phyloP scores from a whole-genome alignment of 106 monocot genomes.

The Platanthera guangdongensis region DNA sequence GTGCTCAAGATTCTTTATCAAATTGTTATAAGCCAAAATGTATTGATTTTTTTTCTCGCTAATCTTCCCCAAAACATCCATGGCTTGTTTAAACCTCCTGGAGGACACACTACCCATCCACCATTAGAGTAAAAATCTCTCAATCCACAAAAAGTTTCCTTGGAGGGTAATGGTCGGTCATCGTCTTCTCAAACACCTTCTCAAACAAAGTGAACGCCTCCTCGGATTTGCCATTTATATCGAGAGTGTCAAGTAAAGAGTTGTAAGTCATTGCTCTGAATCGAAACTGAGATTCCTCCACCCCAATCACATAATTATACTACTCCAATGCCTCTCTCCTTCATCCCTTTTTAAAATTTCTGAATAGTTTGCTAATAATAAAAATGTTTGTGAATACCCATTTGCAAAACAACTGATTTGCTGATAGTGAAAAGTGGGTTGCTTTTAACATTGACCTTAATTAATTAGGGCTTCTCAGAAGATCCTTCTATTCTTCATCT shows the following conservation, averaged over 20 bases:
- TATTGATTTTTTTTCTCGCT: slow-evolving; percentile 47
- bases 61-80: slow-evolving; percentile 54
- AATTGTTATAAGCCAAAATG: slow-evolving; percentile 60
- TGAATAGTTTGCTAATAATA: too few relatives aligned
- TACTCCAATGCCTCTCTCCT: slow-evolving; percentile 48
- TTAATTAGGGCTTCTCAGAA: too few relatives aligned
- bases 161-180: slow-evolving; percentile 55
- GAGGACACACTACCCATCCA: slow-evolving; percentile 35
- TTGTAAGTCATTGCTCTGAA: slow-evolving; percentile 62
- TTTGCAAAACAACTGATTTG: too few relatives aligned
- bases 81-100: slow-evolving; percentile 50
- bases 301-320: slow-evolving; percentile 32
- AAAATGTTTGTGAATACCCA: too few relatives aligned
- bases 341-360: slow-evolving; percentile 53
- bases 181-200: slow-evolving; percentile 22
- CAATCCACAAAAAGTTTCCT: slow-evolving; percentile 47
- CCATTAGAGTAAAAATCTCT: slow-evolving; percentile 70
- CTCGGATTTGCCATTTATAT: slow-evolving; percentile 46
- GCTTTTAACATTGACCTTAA: too few relatives aligned
- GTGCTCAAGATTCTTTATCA: slow-evolving; percentile 54
- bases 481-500: too few relatives aligned
- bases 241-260: slow-evolving; percentile 50
- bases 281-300: slow-evolving; percentile 38
- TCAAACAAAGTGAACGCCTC: slow-evolving; percentile 47
- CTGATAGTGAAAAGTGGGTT: too few relatives aligned